These are phyloP conservation scores for Dendrobium officinale DNA, from an alignment of 106 monocot genomes.

Conservation along the genomic window DNA sequence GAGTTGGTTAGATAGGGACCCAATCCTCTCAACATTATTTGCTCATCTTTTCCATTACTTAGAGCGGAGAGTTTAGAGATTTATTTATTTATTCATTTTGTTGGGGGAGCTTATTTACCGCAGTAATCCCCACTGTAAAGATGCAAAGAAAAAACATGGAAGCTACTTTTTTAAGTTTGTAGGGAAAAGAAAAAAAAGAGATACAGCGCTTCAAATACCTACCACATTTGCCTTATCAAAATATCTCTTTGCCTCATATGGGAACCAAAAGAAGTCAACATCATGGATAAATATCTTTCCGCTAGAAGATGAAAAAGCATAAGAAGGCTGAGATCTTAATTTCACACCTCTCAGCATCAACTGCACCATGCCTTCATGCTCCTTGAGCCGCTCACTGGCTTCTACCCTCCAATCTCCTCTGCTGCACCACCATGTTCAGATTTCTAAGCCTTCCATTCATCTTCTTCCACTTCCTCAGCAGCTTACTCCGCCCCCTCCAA, in stretches of 20 bases:
- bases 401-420: conserved; percentile 2
- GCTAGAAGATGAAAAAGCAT: neutral
- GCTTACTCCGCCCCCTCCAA: neutral
- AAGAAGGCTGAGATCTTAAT: neutral
- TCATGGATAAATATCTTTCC: conserved; percentile 1
- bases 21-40: neutral
- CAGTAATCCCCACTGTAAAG: too few species aligned
- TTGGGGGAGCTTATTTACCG: neutral
- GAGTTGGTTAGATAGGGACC: too few species aligned
- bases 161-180: neutral
- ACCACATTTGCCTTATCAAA: conserved; percentile 18
- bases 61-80: neutral
- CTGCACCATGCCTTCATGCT: conserved; percentile 19
- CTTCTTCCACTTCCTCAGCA: neutral
- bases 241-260: neutral
- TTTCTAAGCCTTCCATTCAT: conserved; percentile 16
- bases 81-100: neutral
- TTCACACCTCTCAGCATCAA: neutral
- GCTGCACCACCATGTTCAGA: neutral
- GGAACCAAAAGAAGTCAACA: too few species aligned
- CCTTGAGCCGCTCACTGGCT: conserved; percentile 22
- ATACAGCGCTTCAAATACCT: neutral
- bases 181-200: neutral
- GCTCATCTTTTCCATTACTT: neutral
- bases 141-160: neutral